A percentile compares a stretch with the other conserved stretches of the same genome.
These are phyloP conservation scores for Leucosporidium scottii DNA, from an alignment of 768 basidiomycete genomes.

Conservation along the genomic window DNA sequence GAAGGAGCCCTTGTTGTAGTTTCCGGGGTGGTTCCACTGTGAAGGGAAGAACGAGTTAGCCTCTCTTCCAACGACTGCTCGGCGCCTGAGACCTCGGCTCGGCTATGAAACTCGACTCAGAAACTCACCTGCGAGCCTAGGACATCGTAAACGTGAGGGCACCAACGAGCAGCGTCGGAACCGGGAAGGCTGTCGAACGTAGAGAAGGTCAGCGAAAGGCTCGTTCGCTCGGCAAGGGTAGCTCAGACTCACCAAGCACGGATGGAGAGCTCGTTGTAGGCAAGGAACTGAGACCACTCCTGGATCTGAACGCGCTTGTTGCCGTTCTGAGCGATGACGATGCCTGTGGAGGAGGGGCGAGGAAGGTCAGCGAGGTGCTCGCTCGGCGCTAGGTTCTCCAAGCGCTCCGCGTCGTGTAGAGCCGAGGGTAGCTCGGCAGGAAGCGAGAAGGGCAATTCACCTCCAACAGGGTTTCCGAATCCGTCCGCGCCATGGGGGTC, in stretches of 20 bases:
- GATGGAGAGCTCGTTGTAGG: slow-evolving; percentile 43
- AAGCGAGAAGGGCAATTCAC: too few species aligned
- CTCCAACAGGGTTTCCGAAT: background rate
- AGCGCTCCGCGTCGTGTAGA: too few species aligned
- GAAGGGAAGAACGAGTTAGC: background rate
- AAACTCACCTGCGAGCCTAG: background rate
- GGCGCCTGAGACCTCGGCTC: too few species aligned
- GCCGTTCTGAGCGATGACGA: background rate
- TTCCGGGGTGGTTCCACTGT: slow-evolving; percentile 45
- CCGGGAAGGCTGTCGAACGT: background rate
- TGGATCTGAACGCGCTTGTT: slow-evolving; percentile 51
- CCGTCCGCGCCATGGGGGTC: slow-evolving; percentile 2
- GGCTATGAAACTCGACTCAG: too few species aligned
- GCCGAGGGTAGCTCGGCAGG: too few species aligned
- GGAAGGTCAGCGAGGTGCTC: too few species aligned
- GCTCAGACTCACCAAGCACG: slow-evolving; percentile 25
- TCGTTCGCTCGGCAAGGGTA: slow-evolving; percentile 3
- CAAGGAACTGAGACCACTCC: slow-evolving; percentile 57
- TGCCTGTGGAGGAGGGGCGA: background rate
- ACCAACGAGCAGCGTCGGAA: background rate
- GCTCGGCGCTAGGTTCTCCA: too few species aligned
- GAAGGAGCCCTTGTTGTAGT: slow-evolving; percentile 47
- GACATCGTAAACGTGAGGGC: slow-evolving; percentile 45
- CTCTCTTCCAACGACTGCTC: too few species aligned
- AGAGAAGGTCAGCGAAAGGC: background rate